Base-by-base conservation (phyloP, 495 filamentous ascomycete species). In the Rhypophila decipiens region DNA sequence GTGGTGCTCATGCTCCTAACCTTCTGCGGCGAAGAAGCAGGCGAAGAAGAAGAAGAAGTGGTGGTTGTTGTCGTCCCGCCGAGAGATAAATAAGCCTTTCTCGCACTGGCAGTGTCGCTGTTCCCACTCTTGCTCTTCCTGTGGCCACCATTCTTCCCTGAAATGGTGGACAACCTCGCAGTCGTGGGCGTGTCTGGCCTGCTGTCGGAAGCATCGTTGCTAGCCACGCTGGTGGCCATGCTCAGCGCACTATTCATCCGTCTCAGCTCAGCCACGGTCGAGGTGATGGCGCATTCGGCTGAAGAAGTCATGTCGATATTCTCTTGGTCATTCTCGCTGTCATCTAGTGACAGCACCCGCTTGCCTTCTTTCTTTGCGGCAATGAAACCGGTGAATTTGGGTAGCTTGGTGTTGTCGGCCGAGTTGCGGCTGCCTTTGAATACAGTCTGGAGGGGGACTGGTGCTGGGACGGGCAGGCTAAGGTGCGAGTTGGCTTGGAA, bases 171-270 rank as follows among this genome's bases (percentile, higher is more conserved):
- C 7, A 31, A 7, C 27, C 7, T 13, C 27, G 27, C 27, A 7
- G 27, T 13, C 27, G 27, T 31, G 7, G 27, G 7, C 13, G 13
- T 31, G 27, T 7, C 13, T 31, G 27, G 7, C 13, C 27, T 31
- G 27, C 7, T 31, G 27, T 7, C 13, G 27, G 27, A 7, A 13
- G 27, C 13, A 7, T 13, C 27, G 27, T 7, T 31, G 34, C 53
- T 52, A 22, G 11, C 27, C 39, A 50, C 31, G 43, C 51, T 50
- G 19, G 57, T 48, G 5, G 51, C 43, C 5, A 33, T 43, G 57
- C 55, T 55, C 22, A 60, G 21, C 5, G 41, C 42, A 31, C 42
- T 50, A 51, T 63, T 56, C 57, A 60, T 60, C 44, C 57, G 57
- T 10, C 57, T 45, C 2, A 63, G 49, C 27, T 56, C 51, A 27